Evolutionary conservation across 2,329 filamentous ascomycete genomes (phyloP), one percentile per base, ranked within the genome.

Genomic region (Penicillium vulpinum): DNA sequence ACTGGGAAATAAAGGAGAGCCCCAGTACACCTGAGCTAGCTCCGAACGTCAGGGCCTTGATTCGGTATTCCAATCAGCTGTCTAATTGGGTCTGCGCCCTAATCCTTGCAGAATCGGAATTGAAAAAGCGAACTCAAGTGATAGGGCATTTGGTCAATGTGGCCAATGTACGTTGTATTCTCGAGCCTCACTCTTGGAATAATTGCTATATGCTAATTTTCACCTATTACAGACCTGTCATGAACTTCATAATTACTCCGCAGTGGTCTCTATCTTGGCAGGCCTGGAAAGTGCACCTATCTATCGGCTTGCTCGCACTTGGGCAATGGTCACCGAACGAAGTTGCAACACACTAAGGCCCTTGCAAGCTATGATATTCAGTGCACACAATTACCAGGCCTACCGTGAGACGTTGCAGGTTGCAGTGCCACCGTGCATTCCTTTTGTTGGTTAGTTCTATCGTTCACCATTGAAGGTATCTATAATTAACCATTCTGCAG

Each of bases 71-170:
- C 1, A 97, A 97, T 71, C 92, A 96, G 73, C 87, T 97, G 80
- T 96, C 93, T 6, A 97, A 97, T 71, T 97, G 92, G 92, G 92
- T 97, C 31, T 92, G 92, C 18, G 91, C 96, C 73, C 95, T 96
- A 90, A 96, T 97, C 62, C 76, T 97, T 56, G 91, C 88, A 0
- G 92, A 97, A 75, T 84, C 88, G 67, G 93, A 97, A 69, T 88
- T 96, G 61, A 95, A 93, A 80, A 92, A 93, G 74, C 85, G 93
- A 64, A 91, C 96, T 18, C 88, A 93, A 36, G 91, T 97, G 41
- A 96, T 97, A 75, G 97, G 96, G 74, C 92, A 97, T 75, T 96
- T 97, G 76, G 90, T 97, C 55, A 84, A 88, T 24, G 91, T 97
- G 58, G 92, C 92, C 54, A 92, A 96, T 78, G 91, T 94, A 81